Base-by-base conservation (phyloP, 306 rosid genomes). In the Arachis hypogaea region DNA sequence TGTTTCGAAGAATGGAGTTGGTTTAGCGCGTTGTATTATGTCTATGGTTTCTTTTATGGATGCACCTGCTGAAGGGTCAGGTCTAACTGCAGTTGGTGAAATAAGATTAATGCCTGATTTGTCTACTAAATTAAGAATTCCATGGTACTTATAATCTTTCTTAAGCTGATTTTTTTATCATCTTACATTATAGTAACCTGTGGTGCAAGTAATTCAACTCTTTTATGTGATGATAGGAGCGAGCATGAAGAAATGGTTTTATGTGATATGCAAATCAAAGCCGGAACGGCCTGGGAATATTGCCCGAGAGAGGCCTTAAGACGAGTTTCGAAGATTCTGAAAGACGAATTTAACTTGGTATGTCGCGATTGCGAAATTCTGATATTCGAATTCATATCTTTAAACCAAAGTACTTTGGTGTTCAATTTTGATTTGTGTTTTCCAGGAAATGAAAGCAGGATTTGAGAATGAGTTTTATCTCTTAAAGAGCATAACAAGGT, bases 291-390 rank as follows among this genome's bases (percentile, higher is more conserved):
- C 55, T 94, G 96, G 96, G 98, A 86, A 61, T 91, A 82, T 85
- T 94, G 98, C 86, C 91, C 97, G 33, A 89, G 98, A 88, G 95
- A 86, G 56, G 78, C 87, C 82, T 63, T 94, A 76, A 82, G 90
- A 72, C 85, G 95, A 82, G 96, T 61, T 80, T 80, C 86, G 59
- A 91, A 76, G 77, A 80, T 89, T 82, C 81, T 94, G 69, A 94
- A 94, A 78, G 89, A 91, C 74, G 98, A 94, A 77, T 91, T 91
- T 80, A 60, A 89, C 84, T 83, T 94, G 94, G 98, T 94, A 84
- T 28, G 89, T 65, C 66, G 58, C 64, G 29, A 16, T 55, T 66
- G 41, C 72, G 63, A 33, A 33, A 33, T 33, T 33, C 38, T 33
- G 38, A 33, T 33, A 33, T 33, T 33, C 4, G 4, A 33, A 33